A percentile compares a stretch with the other conserved stretches of the same genome.
Conservation (phyloP, 1,284 basidiomycete genomes). For the Microbotryum saponariae region DNA sequence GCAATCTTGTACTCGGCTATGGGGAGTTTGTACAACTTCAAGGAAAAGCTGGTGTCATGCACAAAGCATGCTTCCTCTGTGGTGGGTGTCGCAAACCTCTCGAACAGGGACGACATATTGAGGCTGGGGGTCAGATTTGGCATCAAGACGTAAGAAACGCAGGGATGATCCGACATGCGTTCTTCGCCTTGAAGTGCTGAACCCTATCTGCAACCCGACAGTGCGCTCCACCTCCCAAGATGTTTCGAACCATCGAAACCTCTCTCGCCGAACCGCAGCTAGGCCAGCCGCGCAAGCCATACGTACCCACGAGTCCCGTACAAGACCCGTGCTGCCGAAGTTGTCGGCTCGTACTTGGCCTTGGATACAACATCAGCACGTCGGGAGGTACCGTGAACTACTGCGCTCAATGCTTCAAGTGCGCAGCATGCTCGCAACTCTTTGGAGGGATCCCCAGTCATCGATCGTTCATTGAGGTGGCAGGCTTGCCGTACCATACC, state of each 20-base stretch:
- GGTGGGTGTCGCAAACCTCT: constrained; percentile 57
- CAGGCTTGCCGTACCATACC: constrained; percentile 16
- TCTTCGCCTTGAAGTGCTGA: background rate
- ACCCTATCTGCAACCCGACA: background rate
- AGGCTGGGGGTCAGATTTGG: constrained; percentile 11
- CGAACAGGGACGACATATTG: constrained; percentile 13
- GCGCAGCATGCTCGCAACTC: constrained; percentile 2
- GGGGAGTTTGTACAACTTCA: constrained; percentile 16
- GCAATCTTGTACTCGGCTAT: constrained; percentile 9
- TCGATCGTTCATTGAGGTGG: constrained; percentile 16
- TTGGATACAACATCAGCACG: constrained; percentile 9
- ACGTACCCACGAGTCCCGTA: background rate
- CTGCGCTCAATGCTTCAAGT: constrained; percentile 19
- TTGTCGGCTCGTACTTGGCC: constrained; percentile 7
- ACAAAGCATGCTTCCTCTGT: constrained; percentile 52
- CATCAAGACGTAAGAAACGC: constrained; percentile 13
- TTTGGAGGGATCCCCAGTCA: constrained; percentile 2
- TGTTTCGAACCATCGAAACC: constrained; percentile 12
- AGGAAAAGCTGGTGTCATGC: constrained; percentile 4
- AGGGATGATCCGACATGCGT: background rate
- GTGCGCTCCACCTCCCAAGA: constrained; percentile 18
- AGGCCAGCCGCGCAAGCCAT: background rate
- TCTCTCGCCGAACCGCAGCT: constrained; percentile 6
- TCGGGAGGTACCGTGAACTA: constrained; percentile 12
- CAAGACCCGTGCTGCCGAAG: constrained; percentile 8